These are phyloP conservation scores for Mrakia gelida DNA, from an alignment of 768 basidiomycete species.

Conservation along the genomic window DNA sequence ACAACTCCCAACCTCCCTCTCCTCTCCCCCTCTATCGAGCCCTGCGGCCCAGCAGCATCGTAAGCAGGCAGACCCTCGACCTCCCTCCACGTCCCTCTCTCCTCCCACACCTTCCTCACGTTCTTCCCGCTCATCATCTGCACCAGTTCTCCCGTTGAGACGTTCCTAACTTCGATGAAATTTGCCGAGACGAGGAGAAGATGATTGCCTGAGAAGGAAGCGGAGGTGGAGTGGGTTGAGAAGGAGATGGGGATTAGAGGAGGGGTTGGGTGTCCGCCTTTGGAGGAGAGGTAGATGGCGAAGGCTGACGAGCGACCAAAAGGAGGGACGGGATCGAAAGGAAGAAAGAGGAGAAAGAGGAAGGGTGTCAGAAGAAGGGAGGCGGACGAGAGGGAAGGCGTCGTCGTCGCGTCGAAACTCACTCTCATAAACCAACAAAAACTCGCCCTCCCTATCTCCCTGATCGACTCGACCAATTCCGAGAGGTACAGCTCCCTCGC, in stretches of 20 bases:
- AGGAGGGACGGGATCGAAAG: not conserved
- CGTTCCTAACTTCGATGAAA: constrained; percentile 83
- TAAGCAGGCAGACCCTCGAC: constrained; percentile 53
- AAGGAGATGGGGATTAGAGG: constrained; percentile 57
- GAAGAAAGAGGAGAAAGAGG: not conserved
- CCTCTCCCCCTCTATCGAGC: not conserved
- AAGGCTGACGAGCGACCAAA: constrained; percentile 57
- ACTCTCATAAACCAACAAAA: constrained; percentile 86
- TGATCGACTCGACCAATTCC: constrained; percentile 77
- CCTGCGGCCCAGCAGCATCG: not conserved
- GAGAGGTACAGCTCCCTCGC: constrained; percentile 72
- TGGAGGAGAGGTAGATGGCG: constrained; percentile 75
- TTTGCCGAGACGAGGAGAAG: constrained; percentile 78
- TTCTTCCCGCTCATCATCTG: constrained; percentile 59
- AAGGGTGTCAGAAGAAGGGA: not conserved
- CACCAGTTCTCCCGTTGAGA: constrained; percentile 40
- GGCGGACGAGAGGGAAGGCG: too few species aligned
- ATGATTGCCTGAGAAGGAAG: constrained; percentile 80
- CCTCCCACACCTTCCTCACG: constrained; percentile 70
- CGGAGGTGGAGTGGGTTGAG: constrained; percentile 90
- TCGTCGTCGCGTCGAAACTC: constrained; percentile 34
- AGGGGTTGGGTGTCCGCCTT: constrained; percentile 77
- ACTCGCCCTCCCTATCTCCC: constrained; percentile 61
- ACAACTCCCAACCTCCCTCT: not conserved
- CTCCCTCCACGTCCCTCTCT: not conserved